Base-by-base conservation (phyloP, 2,329 filamentous ascomycete species). In the Scorias spongiosa region DNA sequence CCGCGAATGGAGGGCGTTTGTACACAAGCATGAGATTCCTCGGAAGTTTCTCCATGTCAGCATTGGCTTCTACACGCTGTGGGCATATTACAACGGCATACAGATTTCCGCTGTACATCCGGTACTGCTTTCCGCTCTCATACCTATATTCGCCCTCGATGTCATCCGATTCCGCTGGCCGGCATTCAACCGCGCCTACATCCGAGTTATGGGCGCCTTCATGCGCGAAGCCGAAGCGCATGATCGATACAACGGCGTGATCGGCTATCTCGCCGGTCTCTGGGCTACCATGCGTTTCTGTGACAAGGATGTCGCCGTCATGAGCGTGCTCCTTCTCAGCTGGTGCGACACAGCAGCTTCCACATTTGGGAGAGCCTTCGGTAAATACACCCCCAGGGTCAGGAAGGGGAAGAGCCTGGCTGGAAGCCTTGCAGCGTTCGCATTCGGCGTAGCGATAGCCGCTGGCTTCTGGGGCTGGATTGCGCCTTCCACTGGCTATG, bases 271-370 rank as follows among this genome's bases (percentile, higher is more conserved):
- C 9, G 75, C 95, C 7, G 91, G 91, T 45, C 81, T 87, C 26
- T 95, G 87, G 78, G 72, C 80, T 29, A 86, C 89, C 12, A 75
- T 96, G 51, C 77, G 77, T 52, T 86, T 85, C 61, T 86, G 93
- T 62, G 86, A 88, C 50, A 98, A 96, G 66, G 91, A 98, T 56
- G 75, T 98, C 18, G 87, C 81, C 7, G 81, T 93, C 41, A 81
- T 96, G 70, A 80, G 83, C 48, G 82, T 96, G 38, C 70, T 98
- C 55, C 74, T 98, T 36, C 76, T 98, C 18, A 93, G 84, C 58
- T 98, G 91, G 91, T 98, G 91, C 65, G 91, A 98, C 62, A 96
- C 91, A 1, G 91, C 91, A 30, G 91, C 91, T 42, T 91, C 83
- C 59, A 98, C 91, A 0, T 88, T 98, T 58, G 91, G 91, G 43